phyloP scores from a whole-genome alignment of 768 basidiomycete genomes.

The Mycena galopus region DNA sequence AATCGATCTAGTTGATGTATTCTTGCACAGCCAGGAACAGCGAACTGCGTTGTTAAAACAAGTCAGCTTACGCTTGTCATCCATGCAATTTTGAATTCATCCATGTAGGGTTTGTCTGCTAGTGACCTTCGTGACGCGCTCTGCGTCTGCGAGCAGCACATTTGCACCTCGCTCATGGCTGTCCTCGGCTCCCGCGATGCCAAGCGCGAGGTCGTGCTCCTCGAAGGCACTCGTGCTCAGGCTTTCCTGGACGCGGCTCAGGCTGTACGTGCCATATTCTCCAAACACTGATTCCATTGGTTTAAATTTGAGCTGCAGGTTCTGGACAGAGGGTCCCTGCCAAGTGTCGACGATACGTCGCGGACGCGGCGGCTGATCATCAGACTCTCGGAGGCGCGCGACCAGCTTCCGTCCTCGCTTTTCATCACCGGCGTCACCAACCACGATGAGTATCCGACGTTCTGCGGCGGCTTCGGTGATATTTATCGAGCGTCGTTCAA shows the following conservation, averaged over 20 bases:
- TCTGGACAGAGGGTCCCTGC: slow-evolving; percentile 4
- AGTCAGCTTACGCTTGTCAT: background rate
- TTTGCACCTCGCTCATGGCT: background rate
- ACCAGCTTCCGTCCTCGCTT: slow-evolving; percentile 32
- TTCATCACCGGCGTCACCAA: slow-evolving; percentile 28
- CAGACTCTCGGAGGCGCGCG: slow-evolving; percentile 28
- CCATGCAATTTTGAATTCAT: background rate
- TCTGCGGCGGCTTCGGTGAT: slow-evolving; percentile 38
- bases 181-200: background rate
- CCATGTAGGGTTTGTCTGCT: background rate
- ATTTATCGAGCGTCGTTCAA: slow-evolving; percentile 30
- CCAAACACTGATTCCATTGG: background rate
- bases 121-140: background rate
- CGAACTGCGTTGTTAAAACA: background rate
- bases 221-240: background rate
- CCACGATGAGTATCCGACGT: slow-evolving; percentile 19
- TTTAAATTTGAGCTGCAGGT: background rate
- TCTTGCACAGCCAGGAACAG: background rate
- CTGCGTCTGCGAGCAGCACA: background rate
- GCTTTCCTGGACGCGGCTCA: slow-evolving; percentile 4
- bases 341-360: background rate
- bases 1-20: background rate
- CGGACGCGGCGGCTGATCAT: slow-evolving; percentile 16
- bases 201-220: background rate
- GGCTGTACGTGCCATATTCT: background rate